Evolutionary conservation across 2,329 filamentous ascomycete genomes (phyloP).

Genomic region (Fonsecaea multimorphosa): DNA sequence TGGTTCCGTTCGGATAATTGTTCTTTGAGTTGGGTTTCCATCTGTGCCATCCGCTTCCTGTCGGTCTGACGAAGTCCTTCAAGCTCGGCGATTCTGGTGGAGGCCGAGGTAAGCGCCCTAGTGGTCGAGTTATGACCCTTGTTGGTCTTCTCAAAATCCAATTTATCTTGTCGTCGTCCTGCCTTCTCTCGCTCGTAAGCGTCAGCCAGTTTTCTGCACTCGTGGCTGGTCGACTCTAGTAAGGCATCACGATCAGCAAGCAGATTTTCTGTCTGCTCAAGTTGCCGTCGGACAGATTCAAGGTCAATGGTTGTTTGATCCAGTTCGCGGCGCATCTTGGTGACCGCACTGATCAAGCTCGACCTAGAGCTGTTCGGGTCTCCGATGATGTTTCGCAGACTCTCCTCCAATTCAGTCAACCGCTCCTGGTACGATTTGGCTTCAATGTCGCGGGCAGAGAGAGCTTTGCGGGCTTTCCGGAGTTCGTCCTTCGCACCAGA

Average conservation of each 20-base stretch:
- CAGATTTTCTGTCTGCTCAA: conserved; percentile 89
- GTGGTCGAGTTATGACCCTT: conserved; percentile 85
- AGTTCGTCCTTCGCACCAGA: conserved; percentile 84
- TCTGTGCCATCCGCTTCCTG: conserved; percentile 72
- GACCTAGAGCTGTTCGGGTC: conserved; percentile 86
- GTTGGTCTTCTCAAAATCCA: conserved; percentile 85
- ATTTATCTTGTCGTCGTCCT: conserved; percentile 81
- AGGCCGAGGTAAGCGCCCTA: conserved; percentile 83
- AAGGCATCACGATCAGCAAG: conserved; percentile 88
- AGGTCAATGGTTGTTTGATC: conserved; percentile 84
- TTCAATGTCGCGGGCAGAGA: conserved; percentile 85
- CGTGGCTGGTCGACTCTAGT: conserved; percentile 85
- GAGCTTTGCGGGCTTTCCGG: conserved; percentile 77
- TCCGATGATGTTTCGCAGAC: conserved; percentile 82
- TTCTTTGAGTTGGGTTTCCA: conserved; percentile 83
- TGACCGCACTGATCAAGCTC: conserved; percentile 83
- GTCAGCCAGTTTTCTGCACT: conserved; percentile 82
- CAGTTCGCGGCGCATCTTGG: conserved; percentile 84
- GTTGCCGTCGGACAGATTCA: conserved; percentile 74
- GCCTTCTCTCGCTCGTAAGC: conserved; percentile 89
- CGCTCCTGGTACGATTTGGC: conserved; percentile 90
- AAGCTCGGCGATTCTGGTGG: conserved; percentile 82
- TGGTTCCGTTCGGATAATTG: conserved; percentile 90
- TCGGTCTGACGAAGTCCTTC: conserved; percentile 80
- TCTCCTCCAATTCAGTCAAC: conserved; percentile 86